Percentiles rank a stretch among this genome's conserved stretches.
These are phyloP conservation scores for Melampsora americana DNA, from an alignment of 1,284 basidiomycete genomes.

Conservation along the genomic window DNA sequence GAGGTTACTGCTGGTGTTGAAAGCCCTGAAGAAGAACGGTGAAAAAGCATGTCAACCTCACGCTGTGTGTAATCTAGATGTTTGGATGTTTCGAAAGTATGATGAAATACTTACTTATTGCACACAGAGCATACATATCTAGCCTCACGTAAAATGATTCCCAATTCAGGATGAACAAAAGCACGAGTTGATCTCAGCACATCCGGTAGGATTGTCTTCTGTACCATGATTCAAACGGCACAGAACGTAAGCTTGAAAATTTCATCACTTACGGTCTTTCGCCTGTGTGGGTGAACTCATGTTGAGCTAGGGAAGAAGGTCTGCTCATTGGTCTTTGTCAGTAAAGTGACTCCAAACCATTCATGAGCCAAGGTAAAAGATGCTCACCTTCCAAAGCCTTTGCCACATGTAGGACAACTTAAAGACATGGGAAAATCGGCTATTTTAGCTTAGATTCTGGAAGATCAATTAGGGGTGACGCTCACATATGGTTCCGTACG, in stretches of 20 bases:
- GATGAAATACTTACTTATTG: constrained; percentile 20
- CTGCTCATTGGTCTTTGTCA: background rate
- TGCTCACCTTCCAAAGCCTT: constrained; percentile 42
- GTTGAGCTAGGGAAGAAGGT: constrained; percentile 43
- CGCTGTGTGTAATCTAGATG: background rate
- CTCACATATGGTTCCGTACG: constrained; percentile 3
- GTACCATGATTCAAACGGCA: no score
- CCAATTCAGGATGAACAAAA: background rate
- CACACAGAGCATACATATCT: constrained; percentile 43
- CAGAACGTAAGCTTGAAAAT: background rate
- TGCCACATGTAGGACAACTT: constrained; percentile 40
- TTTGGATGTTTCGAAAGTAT: background rate
- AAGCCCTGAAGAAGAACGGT: constrained; percentile 21
- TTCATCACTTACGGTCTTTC: constrained; percentile 38
- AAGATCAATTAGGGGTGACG: background rate
- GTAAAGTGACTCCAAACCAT: background rate
- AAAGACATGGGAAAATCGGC: background rate
- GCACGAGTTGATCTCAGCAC: background rate
- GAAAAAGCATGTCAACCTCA: background rate
- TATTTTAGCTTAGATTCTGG: background rate
- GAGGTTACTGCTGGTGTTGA: constrained; percentile 43
- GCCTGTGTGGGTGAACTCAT: constrained; percentile 42
- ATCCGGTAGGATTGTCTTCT: no score
- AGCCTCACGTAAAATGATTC: background rate
- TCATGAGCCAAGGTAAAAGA: background rate